Evolutionary conservation across 2,329 filamentous ascomycete genomes (phyloP), one percentile per base, ranked within the genome.

Genomic region (Magnaporthales sp.): DNA sequence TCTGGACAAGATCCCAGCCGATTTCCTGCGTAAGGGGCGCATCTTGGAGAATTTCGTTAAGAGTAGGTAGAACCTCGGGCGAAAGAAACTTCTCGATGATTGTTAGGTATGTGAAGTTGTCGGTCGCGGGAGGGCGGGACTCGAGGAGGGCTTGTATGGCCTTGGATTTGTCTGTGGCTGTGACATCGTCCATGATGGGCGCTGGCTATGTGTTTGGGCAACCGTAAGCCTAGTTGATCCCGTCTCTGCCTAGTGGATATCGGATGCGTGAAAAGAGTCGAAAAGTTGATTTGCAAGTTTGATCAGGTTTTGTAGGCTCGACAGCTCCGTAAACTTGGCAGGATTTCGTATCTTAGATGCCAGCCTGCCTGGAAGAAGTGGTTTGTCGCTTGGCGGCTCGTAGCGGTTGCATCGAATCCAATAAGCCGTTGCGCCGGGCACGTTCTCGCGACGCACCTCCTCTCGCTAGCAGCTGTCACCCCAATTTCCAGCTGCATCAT

Each of bases 1-100:
- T 86, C 73, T 91, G 89, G 26, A 95, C 89, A 65, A 94, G 79
- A 75, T 95, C 91, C 91, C 91, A 95, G 64, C 91, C 91, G 72
- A 94, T 93, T 67, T 92, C 89, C 68, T 85, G 85, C 2, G 90
- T 91, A 67, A 93, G 74, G 82, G 88, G 67, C 86, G 93, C 73
- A 84, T 92, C 72, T 67, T 77, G 72, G 61, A 77, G 71, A 60
- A 78, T 86, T 26, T 89, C 82, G 71, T 92, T 85, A 62, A 94
- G 81, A 3, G 85, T 79, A 1, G 90, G 88, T 60, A 94, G 80
- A 68, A 89, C 82, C 68, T 89, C 86, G 22, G 86, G 82, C 5
- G 84, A 87, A 62, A 93, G 80, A 70, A 91, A 89, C 76, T 90
- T 87, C 75, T 92, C 89, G 72, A 94, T 80, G 69, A 93, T 88